Percentiles rank a stretch among this genome's conserved stretches.
Evolutionary conservation across 495 filamentous ascomycete genomes (phyloP).

Genomic region (Tetracladium marchalianum): DNA sequence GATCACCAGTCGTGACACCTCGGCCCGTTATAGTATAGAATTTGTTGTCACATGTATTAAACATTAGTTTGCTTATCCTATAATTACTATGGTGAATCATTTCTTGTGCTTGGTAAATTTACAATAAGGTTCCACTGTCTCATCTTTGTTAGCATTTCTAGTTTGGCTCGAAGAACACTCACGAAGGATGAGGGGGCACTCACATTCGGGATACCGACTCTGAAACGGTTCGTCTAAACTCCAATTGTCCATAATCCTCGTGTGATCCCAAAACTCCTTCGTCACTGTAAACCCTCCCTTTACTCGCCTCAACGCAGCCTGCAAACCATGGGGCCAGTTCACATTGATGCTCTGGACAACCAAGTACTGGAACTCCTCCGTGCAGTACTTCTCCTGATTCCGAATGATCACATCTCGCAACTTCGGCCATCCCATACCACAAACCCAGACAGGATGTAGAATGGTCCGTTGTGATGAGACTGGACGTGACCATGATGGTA

Average conservation of each 20-base stretch:
- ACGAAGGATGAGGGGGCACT: too few species aligned
- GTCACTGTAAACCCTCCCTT: constrained; percentile 4
- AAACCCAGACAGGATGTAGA: constrained; percentile 20
- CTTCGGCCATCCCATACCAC: constrained; percentile 15
- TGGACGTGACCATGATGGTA: constrained; percentile 15
- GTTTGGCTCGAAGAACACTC: too few species aligned
- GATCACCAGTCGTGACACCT: too few species aligned
- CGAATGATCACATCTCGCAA: constrained; percentile 21
- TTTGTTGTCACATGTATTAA: too few species aligned
- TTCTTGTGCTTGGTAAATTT: too few species aligned
- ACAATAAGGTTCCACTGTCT: too few species aligned
- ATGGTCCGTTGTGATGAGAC: constrained; percentile 15
- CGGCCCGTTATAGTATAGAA: too few species aligned
- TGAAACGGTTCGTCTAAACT: constrained; percentile 15
- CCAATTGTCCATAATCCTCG: constrained; percentile 8
- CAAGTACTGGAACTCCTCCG: constrained; percentile 18
- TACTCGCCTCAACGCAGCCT: constrained; percentile 5
- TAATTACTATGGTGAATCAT: too few species aligned
- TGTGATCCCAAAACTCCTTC: constrained; percentile 3
- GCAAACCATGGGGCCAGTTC: constrained; percentile 12
- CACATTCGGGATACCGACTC: constrained; percentile 9
- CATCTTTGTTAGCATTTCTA: too few species aligned
- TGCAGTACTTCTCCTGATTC: constrained; percentile 19
- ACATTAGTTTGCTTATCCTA: too few species aligned
- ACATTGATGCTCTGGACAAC: constrained; percentile 15